A percentile compares a stretch with the other conserved stretches of the same genome.
These are phyloP conservation scores for Botryotinia globosa DNA, from an alignment of 2,329 filamentous ascomycete species.

Conservation along the genomic window DNA sequence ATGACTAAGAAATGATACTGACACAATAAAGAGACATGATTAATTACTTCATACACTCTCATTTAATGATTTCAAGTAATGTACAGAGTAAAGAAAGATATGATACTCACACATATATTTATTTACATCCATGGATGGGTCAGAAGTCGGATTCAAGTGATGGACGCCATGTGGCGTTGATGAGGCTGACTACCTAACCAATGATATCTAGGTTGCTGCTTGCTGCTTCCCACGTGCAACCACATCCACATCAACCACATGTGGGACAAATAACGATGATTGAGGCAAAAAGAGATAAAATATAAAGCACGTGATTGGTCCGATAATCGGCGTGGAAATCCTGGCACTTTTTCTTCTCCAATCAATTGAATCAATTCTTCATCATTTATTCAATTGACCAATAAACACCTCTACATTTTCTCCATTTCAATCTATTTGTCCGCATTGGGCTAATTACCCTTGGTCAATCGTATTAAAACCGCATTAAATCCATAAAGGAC, in stretches of 20 bases:
- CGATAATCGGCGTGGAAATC: conserved; percentile 5
- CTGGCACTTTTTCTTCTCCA: background rate
- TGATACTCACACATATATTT: background rate
- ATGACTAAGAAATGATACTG: too few relatives aligned
- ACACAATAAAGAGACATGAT: too few relatives aligned
- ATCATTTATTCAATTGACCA: background rate
- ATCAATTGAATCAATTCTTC: background rate
- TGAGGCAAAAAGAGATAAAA: background rate
- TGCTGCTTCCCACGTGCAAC: too few relatives aligned
- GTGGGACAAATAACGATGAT: background rate
- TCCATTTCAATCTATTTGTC: background rate
- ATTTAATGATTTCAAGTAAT: too few relatives aligned
- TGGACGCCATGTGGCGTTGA: background rate
- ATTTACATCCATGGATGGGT: background rate
- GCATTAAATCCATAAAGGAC: background rate
- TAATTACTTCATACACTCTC: too few relatives aligned
- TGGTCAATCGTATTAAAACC: background rate
- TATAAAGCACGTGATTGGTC: background rate
- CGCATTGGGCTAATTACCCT: background rate
- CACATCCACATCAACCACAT: too few relatives aligned
- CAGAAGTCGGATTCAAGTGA: background rate
- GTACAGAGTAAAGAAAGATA: too few relatives aligned
- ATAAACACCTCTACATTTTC: too few relatives aligned
- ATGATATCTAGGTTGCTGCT: fast-evolving
- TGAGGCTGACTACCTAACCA: background rate